These are phyloP conservation scores for Trichoderma lentiforme DNA, from an alignment of 2,329 filamentous ascomycete species.

Conservation along the genomic window DNA sequence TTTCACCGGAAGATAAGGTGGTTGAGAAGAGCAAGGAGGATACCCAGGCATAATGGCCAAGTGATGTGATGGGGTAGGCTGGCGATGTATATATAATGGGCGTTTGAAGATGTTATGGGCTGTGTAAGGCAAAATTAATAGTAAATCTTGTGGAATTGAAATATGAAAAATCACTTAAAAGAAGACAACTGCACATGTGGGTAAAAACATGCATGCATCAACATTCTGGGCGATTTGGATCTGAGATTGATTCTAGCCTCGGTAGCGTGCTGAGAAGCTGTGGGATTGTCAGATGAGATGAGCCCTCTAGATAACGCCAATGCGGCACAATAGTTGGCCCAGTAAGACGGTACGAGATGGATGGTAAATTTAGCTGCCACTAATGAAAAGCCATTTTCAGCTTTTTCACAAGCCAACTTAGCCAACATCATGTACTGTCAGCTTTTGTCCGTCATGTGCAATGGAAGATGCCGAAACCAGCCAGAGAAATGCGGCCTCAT, in stretches of 20 bases:
- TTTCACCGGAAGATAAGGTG: slow-evolving; percentile 62
- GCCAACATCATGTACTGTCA: background rate
- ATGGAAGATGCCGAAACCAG: background rate
- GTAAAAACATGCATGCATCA: background rate
- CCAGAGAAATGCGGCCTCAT: background rate
- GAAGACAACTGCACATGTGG: background rate
- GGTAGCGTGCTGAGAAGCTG: background rate
- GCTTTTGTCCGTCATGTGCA: background rate
- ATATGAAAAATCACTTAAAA: background rate
- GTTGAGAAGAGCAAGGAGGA: slow-evolving; percentile 34
- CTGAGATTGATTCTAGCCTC: background rate
- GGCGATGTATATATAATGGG: background rate
- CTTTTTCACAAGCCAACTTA: background rate
- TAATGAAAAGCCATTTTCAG: background rate
- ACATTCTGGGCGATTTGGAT: background rate
- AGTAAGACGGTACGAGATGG: background rate
- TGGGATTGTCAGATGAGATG: background rate
- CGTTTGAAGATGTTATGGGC: background rate
- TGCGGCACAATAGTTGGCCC: background rate
- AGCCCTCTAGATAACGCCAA: background rate
- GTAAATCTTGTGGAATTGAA: background rate
- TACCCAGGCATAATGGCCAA: slow-evolving; percentile 34
- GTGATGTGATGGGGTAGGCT: background rate
- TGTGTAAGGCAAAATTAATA: background rate
- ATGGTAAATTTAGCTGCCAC: background rate